Evolutionary conservation across 805 yeast species (phyloP).

Genomic region (Starmerella asiatica): DNA sequence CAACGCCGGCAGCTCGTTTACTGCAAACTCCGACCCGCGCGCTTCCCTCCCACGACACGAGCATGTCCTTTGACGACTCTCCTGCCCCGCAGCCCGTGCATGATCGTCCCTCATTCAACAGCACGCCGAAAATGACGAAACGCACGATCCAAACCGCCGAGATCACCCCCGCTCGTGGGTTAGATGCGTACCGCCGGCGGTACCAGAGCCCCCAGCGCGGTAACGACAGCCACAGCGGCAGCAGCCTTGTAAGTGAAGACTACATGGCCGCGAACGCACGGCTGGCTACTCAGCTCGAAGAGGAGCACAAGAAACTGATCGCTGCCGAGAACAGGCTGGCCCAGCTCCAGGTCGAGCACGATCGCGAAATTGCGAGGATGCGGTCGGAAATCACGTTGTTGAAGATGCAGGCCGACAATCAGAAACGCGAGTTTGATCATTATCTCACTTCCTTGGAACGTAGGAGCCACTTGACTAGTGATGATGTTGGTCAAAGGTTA

Average conservation of each 20-base stretch:
- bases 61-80: too few relatives aligned
- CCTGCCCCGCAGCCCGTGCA: too few relatives aligned
- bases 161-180: conserved; percentile 20
- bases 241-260: not conserved
- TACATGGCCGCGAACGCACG: conserved; percentile 4
- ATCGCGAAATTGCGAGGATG: conserved; percentile 6
- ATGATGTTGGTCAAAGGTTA: too few relatives aligned
- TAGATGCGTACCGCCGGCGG: conserved; percentile 16
- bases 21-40: not conserved
- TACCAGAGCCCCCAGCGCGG: conserved; percentile 16
- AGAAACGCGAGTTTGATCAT: conserved; percentile 7
- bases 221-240: not conserved
- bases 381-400: conserved; percentile 6
- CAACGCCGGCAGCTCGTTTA: not conserved
- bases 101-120: conserved; percentile 11
- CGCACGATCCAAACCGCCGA: conserved; percentile 16
- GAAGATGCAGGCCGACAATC: conserved; percentile 6
- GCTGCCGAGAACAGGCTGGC: conserved; percentile 4
- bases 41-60: too few relatives aligned
- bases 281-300: conserved; percentile 11
- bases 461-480: too few relatives aligned
- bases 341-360: conserved; percentile 9
- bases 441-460: not conserved
- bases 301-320: conserved; percentile 4
- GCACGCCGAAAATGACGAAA: conserved; percentile 19